phyloP scores from a whole-genome alignment of 176 grass and related monocot genomes.

The Oryza glaberrima region DNA sequence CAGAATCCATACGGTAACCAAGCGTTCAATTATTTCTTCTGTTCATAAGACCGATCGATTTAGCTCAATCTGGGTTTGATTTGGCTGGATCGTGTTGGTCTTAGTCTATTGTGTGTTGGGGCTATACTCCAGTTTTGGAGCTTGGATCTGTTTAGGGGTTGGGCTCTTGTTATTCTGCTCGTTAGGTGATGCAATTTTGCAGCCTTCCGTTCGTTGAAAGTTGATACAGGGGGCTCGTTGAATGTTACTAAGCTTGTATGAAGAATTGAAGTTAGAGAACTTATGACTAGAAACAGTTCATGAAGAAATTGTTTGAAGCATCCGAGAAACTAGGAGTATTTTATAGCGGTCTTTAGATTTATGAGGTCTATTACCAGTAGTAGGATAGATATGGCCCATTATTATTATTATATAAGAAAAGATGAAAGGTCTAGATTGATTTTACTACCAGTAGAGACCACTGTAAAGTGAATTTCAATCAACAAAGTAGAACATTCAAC shows the following conservation, averaged over 20 bases:
- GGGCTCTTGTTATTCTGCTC: not conserved
- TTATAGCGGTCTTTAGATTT: no score
- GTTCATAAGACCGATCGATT: no score
- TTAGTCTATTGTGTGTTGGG: not conserved
- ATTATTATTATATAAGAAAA: no score
- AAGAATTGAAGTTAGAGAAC: not conserved
- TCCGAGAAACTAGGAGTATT: not conserved
- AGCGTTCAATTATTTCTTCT: no score
- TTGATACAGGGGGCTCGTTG: not conserved
- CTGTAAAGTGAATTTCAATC: not conserved
- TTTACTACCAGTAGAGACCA: no score
- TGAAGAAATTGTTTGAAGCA: not conserved
- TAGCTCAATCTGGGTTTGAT: no score
- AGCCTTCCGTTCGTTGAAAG: not conserved
- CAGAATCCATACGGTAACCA: no score
- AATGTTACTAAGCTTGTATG: not conserved
- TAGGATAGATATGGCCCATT: no score
- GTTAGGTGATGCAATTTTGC: not conserved
- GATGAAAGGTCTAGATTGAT: no score
- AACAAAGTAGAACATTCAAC: not conserved
- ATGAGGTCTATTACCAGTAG: no score
- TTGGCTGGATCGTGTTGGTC: not conserved
- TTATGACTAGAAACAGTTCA: not conserved
- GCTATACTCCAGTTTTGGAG: not conserved
- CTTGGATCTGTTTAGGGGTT: not conserved